Percentiles rank a stretch among this genome's conserved stretches.
These are phyloP conservation scores for Hortaea werneckii DNA, from an alignment of 2,329 filamentous ascomycete genomes.

Conservation along the genomic window DNA sequence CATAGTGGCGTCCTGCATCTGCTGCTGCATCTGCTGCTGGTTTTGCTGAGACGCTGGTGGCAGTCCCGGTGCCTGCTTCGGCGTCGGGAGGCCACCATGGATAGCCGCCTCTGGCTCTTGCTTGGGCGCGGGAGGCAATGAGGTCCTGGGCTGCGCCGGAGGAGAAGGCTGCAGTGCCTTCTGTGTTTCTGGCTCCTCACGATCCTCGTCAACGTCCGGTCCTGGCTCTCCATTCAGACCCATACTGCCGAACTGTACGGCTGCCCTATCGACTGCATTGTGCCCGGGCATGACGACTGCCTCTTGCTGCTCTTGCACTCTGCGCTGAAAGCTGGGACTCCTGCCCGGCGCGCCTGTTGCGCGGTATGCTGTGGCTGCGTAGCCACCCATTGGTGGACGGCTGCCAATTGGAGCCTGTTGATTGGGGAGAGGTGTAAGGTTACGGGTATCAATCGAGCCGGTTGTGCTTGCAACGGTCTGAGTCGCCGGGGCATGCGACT, in stretches of 20 bases:
- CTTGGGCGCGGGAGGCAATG: conserved; percentile 62
- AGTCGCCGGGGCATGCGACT: conserved; percentile 64
- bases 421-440: conserved; percentile 49
- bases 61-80: conserved; percentile 52
- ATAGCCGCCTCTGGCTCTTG: conserved; percentile 32
- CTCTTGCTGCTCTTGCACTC: conserved; percentile 88
- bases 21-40: conserved; percentile 34
- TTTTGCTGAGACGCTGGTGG: conserved; percentile 50
- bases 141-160: conserved; percentile 71
- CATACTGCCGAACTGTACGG: conserved; percentile 94
- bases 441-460: conserved; percentile 71
- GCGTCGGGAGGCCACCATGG: conserved; percentile 36
- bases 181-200: conserved; percentile 90
- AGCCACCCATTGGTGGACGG: conserved; percentile 59
- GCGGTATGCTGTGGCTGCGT: conserved; percentile 72
- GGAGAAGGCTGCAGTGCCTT: conserved; percentile 92
- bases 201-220: conserved; percentile 78
- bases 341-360: conserved; percentile 55
- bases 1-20: conserved; percentile 38
- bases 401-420: conserved; percentile 51
- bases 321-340: conserved; percentile 71
- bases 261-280: conserved; percentile 82
- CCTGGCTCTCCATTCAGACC: conserved; percentile 71
- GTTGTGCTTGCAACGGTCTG: conserved; percentile 84
- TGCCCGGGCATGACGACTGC: conserved; percentile 97